Conservation (phyloP, 768 basidiomycete species). For the Suillus weaverae region DNA sequence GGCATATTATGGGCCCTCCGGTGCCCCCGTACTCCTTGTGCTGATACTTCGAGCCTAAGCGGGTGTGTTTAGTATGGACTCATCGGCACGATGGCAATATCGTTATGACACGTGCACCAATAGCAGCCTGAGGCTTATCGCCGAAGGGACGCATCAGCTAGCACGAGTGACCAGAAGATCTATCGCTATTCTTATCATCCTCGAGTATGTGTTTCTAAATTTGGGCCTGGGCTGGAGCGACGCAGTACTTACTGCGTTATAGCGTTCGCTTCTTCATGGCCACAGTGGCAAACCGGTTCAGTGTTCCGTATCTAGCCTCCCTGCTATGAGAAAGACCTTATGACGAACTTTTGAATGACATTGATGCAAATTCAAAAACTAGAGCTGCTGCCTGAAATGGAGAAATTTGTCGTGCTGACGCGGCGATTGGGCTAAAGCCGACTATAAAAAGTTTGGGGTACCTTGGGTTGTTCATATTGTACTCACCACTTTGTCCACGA, state of each 20-base stretch:
- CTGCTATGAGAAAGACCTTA: background rate
- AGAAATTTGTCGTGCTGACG: background rate
- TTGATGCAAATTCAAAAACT: background rate
- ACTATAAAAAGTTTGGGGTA: background rate
- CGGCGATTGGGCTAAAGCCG: background rate
- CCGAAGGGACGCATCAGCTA: background rate
- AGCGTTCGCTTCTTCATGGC: background rate
- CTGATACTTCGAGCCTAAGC: background rate
- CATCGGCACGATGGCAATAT: background rate
- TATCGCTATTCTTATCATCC: background rate
- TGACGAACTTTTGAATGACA: background rate
- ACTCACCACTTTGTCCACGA: background rate
- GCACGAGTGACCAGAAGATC: background rate
- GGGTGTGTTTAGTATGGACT: background rate
- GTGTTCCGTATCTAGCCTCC: background rate
- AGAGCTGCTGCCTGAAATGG: background rate
- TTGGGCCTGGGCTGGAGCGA: background rate
- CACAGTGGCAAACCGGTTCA: background rate
- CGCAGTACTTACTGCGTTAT: background rate
- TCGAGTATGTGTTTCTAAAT: background rate
- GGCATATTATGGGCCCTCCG: background rate
- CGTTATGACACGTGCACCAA: background rate
- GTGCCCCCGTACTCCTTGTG: background rate
- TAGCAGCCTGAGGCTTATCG: background rate
- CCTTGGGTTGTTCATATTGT: background rate